phyloP scores from a whole-genome alignment of 768 basidiomycete genomes.

The Panus rudis region DNA sequence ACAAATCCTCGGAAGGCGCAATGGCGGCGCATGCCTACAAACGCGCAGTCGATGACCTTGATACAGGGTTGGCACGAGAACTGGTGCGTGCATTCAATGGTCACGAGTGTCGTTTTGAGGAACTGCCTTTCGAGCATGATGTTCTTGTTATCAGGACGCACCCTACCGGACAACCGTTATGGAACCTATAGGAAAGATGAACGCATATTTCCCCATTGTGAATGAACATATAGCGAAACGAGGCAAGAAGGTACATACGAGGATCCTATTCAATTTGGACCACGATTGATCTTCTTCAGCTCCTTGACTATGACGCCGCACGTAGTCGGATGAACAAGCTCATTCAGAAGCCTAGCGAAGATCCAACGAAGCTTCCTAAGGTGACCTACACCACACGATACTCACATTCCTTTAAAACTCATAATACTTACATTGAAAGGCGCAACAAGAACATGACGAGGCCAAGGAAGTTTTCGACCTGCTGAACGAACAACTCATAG shows the following conservation, averaged over 20 bases:
- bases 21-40: slow-evolving; percentile 98
- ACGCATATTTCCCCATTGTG: slow-evolving; percentile 87
- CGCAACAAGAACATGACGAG: slow-evolving; percentile 95
- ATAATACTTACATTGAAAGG: slow-evolving; percentile 33
- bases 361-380: slow-evolving; percentile 83
- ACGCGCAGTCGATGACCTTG: slow-evolving; percentile 89
- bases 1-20: slow-evolving; percentile 81
- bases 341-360: slow-evolving; percentile 89
- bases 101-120: background rate
- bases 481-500: slow-evolving; percentile 87
- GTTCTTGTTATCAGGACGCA: slow-evolving; percentile 52
- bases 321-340: slow-evolving; percentile 85
- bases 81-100: slow-evolving; percentile 47
- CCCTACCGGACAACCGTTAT: slow-evolving; percentile 93
- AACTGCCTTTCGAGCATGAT: background rate
- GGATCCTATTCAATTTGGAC: background rate
- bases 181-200: slow-evolving; percentile 95
- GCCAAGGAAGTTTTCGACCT: slow-evolving; percentile 90
- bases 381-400: slow-evolving; percentile 33
- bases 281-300: slow-evolving; percentile 34
- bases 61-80: slow-evolving; percentile 75
- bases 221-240: slow-evolving; percentile 93
- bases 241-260: slow-evolving; percentile 79
- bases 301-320: slow-evolving; percentile 93
- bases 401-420: background rate